These are phyloP conservation scores for Vigna reflexopilosa DNA, from an alignment of 306 rosid genomes.

Conservation along the genomic window DNA sequence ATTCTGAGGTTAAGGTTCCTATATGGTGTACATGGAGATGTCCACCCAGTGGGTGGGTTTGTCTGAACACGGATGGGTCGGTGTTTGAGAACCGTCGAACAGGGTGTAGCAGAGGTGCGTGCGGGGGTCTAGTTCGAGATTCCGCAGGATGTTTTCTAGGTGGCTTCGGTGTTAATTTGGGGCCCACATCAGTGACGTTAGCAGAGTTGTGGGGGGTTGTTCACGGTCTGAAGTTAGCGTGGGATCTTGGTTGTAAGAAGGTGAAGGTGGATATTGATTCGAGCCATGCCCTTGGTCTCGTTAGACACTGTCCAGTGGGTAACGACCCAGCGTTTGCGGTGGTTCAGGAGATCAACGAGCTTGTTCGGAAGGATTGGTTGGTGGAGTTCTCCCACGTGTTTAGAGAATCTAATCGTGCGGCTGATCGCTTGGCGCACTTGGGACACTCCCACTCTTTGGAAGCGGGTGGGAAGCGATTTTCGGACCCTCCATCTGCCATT, in stretches of 20 bases:
- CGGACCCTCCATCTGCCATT: not conserved
- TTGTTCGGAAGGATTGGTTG: conserved; percentile 35
- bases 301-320: conserved; percentile 5
- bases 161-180: conserved; percentile 1
- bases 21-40: conserved; percentile 34
- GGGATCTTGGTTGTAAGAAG: conserved; percentile 29
- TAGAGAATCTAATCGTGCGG: conserved; percentile 36
- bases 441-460: conserved; percentile 2
- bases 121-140: conserved; percentile 34
- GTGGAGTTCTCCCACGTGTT: conserved; percentile 24
- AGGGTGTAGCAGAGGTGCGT: not conserved
- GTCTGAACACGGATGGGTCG: conserved; percentile 34
- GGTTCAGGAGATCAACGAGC: conserved; percentile 6
- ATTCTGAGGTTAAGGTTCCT: conserved; percentile 14
- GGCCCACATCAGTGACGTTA: not conserved
- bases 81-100: not conserved
- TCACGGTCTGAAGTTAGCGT: conserved; percentile 27
- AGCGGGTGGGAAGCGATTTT: not conserved
- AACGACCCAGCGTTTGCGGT: conserved; percentile 13
- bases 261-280: conserved; percentile 38
- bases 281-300: not conserved
- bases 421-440: conserved; percentile 24
- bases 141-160: conserved; percentile 21
- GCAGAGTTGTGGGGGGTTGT: conserved; percentile 32
- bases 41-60: conserved; percentile 31